phyloP scores from a whole-genome alignment of 345 rosid species.

The Trapa incisa region DNA sequence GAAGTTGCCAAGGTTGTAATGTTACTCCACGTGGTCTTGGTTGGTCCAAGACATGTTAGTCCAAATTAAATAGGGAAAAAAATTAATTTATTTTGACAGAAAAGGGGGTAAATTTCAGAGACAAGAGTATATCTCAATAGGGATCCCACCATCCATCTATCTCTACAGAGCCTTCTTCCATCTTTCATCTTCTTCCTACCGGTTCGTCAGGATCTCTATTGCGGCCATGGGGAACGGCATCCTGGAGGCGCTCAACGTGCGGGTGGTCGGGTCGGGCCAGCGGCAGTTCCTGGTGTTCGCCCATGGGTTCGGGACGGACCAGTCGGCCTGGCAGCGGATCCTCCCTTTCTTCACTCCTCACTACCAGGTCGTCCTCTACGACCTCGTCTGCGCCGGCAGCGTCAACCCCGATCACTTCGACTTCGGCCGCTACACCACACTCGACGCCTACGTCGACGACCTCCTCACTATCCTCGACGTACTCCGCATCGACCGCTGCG shows the following conservation, averaged over 20 bases:
- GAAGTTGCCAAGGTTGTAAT: too few relatives aligned
- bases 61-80: too few relatives aligned
- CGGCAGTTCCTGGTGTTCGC: slow-evolving; percentile 23
- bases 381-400: slow-evolving; percentile 44
- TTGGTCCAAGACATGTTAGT: too few relatives aligned
- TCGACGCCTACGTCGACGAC: slow-evolving; percentile 37
- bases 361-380: slow-evolving; percentile 29
- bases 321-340: slow-evolving; percentile 46
- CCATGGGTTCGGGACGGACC: slow-evolving; percentile 41
- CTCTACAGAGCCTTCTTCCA: too few relatives aligned
- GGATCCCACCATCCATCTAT: neutral
- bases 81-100: too few relatives aligned
- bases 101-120: too few relatives aligned
- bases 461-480: slow-evolving; percentile 36
- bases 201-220: too few relatives aligned
- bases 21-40: too few relatives aligned
- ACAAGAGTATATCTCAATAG: neutral
- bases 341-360: slow-evolving; percentile 25
- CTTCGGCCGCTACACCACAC: slow-evolving; percentile 24
- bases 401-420: slow-evolving; percentile 40
- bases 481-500: slow-evolving; percentile 25
- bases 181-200: too few relatives aligned
- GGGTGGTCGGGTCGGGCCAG: slow-evolving; percentile 31
- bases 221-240: slow-evolving; percentile 18
- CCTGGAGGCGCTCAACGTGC: slow-evolving; percentile 33